A percentile compares a stretch with the other conserved stretches of the same genome.
phyloP scores from a whole-genome alignment of 2,329 filamentous ascomycete genomes.

The Hypoxylon sp. region DNA sequence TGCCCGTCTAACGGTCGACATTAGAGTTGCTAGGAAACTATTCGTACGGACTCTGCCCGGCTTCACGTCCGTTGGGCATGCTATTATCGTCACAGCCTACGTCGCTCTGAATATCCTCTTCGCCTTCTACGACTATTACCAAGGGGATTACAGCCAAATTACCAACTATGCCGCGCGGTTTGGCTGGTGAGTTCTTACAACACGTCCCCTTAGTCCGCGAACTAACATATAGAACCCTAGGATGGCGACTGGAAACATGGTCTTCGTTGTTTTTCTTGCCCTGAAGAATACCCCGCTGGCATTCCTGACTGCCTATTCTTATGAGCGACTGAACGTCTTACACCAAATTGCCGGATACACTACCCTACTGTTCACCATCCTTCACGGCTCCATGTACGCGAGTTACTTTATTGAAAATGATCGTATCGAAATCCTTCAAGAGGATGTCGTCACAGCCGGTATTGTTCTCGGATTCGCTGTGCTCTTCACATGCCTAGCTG shows the following conservation, averaged over 20 bases:
- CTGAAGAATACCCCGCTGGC: conserved; percentile 59
- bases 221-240: conserved; percentile 44
- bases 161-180: conserved; percentile 45
- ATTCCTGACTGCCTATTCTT: conserved; percentile 52
- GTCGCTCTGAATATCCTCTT: conserved; percentile 48
- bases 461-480: conserved; percentile 50
- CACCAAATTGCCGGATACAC: conserved; percentile 57
- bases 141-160: conserved; percentile 34
- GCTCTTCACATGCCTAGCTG: conserved; percentile 48
- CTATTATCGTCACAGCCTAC: conserved; percentile 46
- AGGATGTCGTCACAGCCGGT: conserved; percentile 46
- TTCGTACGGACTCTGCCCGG: conserved; percentile 47
- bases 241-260: conserved; percentile 56
- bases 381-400: conserved; percentile 50
- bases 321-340: conserved; percentile 56
- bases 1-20: conserved; percentile 7
- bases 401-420: conserved; percentile 41
- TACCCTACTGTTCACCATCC: conserved; percentile 46
- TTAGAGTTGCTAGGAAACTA: conserved; percentile 33
- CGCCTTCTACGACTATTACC: conserved; percentile 46
- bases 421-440: conserved; percentile 37
- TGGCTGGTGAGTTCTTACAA: conserved; percentile 40
- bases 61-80: conserved; percentile 52
- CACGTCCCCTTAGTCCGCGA: background rate
- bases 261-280: conserved; percentile 55